Conservation (phyloP, 1,284 basidiomycete species). For the Ceratobasidium sp. region DNA sequence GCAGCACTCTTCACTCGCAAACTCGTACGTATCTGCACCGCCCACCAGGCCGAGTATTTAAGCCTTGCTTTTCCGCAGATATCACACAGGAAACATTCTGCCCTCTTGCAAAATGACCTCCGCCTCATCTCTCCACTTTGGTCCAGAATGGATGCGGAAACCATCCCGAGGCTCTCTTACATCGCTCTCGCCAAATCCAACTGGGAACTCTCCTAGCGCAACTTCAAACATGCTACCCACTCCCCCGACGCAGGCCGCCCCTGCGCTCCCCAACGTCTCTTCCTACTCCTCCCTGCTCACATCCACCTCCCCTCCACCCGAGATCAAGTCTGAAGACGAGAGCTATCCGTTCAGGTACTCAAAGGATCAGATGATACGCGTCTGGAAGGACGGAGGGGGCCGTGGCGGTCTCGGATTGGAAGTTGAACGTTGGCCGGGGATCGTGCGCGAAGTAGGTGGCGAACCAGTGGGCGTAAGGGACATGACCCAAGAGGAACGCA, state of each 20-base stretch:
- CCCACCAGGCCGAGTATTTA: background rate
- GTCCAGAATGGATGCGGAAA: conserved; percentile 88
- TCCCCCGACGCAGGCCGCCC: conserved; percentile 51
- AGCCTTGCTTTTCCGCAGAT: background rate
- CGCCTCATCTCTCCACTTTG: conserved; percentile 79
- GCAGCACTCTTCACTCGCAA: conserved; percentile 28
- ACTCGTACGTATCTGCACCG: conserved; percentile 1
- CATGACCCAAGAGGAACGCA: conserved; percentile 85
- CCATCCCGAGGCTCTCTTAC: conserved; percentile 60
- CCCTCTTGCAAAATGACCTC: conserved; percentile 66
- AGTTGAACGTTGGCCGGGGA: conserved; percentile 85
- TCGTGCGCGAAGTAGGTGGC: conserved; percentile 77
- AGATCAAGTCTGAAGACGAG: conserved; percentile 68
- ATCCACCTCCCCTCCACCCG: conserved; percentile 60
- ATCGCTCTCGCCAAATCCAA: conserved; percentile 57
- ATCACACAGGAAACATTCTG: conserved; percentile 23
- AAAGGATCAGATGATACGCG: conserved; percentile 83
- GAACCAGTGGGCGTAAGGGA: conserved; percentile 84
- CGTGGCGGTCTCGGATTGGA: conserved; percentile 81
- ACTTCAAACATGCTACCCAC: conserved; percentile 49
- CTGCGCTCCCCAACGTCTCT: conserved; percentile 65
- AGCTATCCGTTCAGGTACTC: conserved; percentile 85
- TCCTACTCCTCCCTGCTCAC: conserved; percentile 84
- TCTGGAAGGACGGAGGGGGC: conserved; percentile 83
- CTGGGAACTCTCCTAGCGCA: conserved; percentile 67